phyloP scores from a whole-genome alignment of 768 basidiomycete species.

The Boletus rufocinnamomeus region DNA sequence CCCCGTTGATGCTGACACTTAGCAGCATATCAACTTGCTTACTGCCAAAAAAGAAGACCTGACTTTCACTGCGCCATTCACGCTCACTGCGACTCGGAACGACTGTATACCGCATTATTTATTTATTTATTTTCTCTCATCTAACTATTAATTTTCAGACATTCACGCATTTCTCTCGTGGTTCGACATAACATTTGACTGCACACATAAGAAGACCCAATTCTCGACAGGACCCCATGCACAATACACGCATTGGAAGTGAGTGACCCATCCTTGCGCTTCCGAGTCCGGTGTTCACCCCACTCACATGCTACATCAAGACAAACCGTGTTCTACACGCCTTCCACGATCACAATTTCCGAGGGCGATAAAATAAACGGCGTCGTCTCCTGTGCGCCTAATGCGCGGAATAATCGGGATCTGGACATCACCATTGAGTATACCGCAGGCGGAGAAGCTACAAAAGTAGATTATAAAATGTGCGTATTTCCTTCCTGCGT shows the following conservation, averaged over 20 bases:
- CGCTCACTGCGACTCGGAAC: conserved; percentile 78
- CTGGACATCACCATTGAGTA: conserved; percentile 88
- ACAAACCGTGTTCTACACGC: conserved; percentile 98
- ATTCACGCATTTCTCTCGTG: conserved; percentile 98
- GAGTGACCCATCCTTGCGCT: conserved; percentile 35
- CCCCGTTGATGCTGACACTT: conserved; percentile 8
- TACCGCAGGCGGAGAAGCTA: conserved; percentile 40
- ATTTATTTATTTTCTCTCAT: background rate
- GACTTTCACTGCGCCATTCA: conserved; percentile 79
- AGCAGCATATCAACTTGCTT: conserved; percentile 81
- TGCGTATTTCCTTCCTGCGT: conserved; percentile 50
- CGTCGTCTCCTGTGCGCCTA: conserved; percentile 77
- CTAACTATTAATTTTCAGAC: conserved; percentile 49
- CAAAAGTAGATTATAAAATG: conserved; percentile 77
- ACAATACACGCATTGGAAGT: conserved; percentile 97
- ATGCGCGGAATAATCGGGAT: conserved; percentile 91
- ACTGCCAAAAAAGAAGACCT: conserved; percentile 97
- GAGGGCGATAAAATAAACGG: conserved; percentile 77
- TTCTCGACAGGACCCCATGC: conserved; percentile 99
- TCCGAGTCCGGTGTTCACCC: background rate
- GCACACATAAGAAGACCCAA: conserved; percentile 91
- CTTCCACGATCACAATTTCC: conserved; percentile 66
- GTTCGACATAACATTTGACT: conserved; percentile 97
- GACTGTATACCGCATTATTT: conserved; percentile 68
- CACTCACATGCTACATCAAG: conserved; percentile 37